A percentile compares a stretch with the other conserved stretches of the same genome.
Evolutionary conservation across 2,329 filamentous ascomycete genomes (phyloP).

Genomic region (Fusarium sp.): DNA sequence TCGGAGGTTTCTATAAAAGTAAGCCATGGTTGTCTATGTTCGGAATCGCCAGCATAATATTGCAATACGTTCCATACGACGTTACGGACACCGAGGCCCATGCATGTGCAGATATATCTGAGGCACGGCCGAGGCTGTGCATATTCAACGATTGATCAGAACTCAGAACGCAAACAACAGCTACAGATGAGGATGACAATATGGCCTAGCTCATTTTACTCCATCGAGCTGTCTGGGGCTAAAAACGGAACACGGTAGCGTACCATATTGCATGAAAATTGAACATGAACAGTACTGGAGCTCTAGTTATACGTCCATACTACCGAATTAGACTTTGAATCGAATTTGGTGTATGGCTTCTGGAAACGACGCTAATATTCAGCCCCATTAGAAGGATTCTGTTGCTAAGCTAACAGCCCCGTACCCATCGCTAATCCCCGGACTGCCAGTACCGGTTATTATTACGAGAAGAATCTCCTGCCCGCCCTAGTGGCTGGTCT

Average conservation of each 20-base stretch:
- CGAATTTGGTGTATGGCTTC: conserved; percentile 14
- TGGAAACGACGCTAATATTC: conserved; percentile 14
- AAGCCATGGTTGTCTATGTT: background rate
- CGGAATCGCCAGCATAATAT: conserved; percentile 6
- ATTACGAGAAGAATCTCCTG: conserved; percentile 32
- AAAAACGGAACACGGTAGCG: conserved; percentile 33
- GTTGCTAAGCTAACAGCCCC: conserved; percentile 6
- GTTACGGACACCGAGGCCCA: conserved; percentile 8
- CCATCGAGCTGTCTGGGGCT: conserved; percentile 10
- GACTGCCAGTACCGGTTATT: conserved; percentile 30
- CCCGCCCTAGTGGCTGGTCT: conserved; percentile 32
- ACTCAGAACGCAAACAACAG: conserved; percentile 8
- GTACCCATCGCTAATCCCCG: conserved; percentile 6
- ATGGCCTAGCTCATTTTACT: conserved; percentile 14
- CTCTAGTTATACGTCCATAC: conserved; percentile 11
- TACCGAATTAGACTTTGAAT: conserved; percentile 15
- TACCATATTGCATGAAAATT: background rate
- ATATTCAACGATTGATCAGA: conserved; percentile 18
- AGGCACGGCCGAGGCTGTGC: conserved; percentile 26
- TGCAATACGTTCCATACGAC: conserved; percentile 6
- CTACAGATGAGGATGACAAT: conserved; percentile 6
- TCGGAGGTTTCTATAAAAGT: background rate
- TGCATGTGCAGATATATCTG: conserved; percentile 17
- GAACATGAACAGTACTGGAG: conserved; percentile 8
- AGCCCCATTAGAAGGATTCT: background rate